These are phyloP conservation scores for Blastobotrys petasosporus DNA, from an alignment of 1,139 yeast genomes.

Conservation along the genomic window DNA sequence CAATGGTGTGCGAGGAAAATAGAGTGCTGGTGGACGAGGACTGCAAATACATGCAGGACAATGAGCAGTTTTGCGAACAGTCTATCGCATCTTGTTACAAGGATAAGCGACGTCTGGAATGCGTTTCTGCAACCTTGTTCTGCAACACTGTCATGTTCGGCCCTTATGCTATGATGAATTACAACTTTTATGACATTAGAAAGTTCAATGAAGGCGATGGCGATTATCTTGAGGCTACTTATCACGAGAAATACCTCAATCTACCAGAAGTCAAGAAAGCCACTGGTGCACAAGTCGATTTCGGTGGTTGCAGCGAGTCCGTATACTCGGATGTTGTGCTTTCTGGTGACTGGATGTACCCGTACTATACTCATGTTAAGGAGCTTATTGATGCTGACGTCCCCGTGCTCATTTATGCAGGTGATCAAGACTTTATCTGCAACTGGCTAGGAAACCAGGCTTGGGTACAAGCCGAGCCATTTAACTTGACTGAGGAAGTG, in stretches of 20 bases:
- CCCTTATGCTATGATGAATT: slow-evolving; percentile 53
- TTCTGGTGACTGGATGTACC: slow-evolving; percentile 61
- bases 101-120: slow-evolving; percentile 43
- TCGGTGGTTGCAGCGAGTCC: slow-evolving; percentile 64
- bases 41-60: slow-evolving; percentile 50
- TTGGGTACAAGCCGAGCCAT: slow-evolving; percentile 65
- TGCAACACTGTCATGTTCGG: slow-evolving; percentile 54
- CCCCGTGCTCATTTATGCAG: slow-evolving; percentile 77
- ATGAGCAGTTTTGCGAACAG: slow-evolving; percentile 50
- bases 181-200: slow-evolving; percentile 66
- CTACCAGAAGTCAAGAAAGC: slow-evolving; percentile 64
- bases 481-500: slow-evolving; percentile 35
- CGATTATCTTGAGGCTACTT: slow-evolving; percentile 60
- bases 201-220: slow-evolving; percentile 56
- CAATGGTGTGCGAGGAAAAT: slow-evolving; percentile 71
- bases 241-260: slow-evolving; percentile 65
- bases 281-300: slow-evolving; percentile 84
- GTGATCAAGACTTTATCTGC: slow-evolving; percentile 84
- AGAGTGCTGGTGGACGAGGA: slow-evolving; percentile 57
- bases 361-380: slow-evolving; percentile 58
- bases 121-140: slow-evolving; percentile 67
- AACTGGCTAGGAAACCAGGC: slow-evolving; percentile 85
- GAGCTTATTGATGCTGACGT: slow-evolving; percentile 49
- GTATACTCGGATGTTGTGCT: slow-evolving; percentile 56
- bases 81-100: slow-evolving; percentile 50